Evolutionary conservation across 768 basidiomycete genomes (phyloP).

Genomic region (Phallus indusiatus): DNA sequence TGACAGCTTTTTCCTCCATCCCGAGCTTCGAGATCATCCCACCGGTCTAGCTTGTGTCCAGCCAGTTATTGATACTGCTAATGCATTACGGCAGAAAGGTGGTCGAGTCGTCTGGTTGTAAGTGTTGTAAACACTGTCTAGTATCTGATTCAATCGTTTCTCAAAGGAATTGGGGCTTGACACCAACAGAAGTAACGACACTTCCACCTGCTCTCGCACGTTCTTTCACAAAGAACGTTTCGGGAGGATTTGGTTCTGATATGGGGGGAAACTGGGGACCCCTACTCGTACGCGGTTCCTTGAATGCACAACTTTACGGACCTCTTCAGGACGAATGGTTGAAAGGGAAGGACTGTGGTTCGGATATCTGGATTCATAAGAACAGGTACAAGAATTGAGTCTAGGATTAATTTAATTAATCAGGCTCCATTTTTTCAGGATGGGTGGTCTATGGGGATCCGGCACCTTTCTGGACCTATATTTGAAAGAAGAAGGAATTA

Average conservation of each 20-base stretch:
- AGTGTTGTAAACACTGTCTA: background rate
- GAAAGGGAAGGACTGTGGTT: constrained; percentile 42
- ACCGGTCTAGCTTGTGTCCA: constrained; percentile 50
- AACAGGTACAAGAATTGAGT: constrained; percentile 34
- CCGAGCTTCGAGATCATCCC: constrained; percentile 44
- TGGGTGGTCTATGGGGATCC: constrained; percentile 59
- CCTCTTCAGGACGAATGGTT: constrained; percentile 48
- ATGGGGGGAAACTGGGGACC: constrained; percentile 46
- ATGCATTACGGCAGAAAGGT: constrained; percentile 37
- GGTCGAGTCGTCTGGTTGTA: constrained; percentile 60
- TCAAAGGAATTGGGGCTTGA: constrained; percentile 71
- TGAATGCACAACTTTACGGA: constrained; percentile 54
- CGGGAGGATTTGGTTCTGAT: constrained; percentile 42
- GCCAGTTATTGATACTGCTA: constrained; percentile 40
- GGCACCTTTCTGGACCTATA: constrained; percentile 55
- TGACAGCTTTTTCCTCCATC: constrained; percentile 54
- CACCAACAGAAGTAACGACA: constrained; percentile 49
- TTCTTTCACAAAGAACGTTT: constrained; percentile 39
- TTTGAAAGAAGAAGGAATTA: constrained; percentile 53
- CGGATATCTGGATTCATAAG: constrained; percentile 67
- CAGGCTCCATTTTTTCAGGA: constrained; percentile 25
- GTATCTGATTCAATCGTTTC: background rate
- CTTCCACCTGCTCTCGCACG: constrained; percentile 53
- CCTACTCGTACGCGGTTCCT: constrained; percentile 46
- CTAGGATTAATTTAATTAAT: background rate